These are phyloP conservation scores for Citrus sp. DNA, from an alignment of 345 rosid species.

Conservation along the genomic window DNA sequence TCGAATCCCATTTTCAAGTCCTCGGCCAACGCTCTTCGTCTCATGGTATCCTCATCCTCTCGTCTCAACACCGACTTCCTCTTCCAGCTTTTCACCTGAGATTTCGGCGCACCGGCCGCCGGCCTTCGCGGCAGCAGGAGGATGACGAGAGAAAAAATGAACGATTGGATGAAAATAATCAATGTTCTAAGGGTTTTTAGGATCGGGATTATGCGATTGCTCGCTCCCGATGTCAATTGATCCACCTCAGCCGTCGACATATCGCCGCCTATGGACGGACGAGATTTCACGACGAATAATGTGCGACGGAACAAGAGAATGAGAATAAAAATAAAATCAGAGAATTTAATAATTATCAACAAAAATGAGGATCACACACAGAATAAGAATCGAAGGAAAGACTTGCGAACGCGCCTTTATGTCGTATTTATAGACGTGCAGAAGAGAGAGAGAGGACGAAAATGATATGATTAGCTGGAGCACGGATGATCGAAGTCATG, in stretches of 20 bases:
- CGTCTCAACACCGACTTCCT: slow-evolving; percentile 49
- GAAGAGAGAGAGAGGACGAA: neutral
- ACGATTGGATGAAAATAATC: slow-evolving; percentile 44
- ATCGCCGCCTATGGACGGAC: slow-evolving; percentile 16
- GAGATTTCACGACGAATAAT: neutral
- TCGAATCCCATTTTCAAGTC: slow-evolving; percentile 45
- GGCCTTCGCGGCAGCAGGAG: slow-evolving; percentile 56
- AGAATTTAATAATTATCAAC: neutral
- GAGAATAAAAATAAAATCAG: neutral
- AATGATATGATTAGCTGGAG: neutral
- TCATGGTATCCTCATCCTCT: slow-evolving; percentile 89
- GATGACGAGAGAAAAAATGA: slow-evolving; percentile 53
- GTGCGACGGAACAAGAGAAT: neutral
- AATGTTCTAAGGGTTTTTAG: slow-evolving; percentile 44
- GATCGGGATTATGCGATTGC: slow-evolving; percentile 90
- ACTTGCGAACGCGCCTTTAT: fast-evolving
- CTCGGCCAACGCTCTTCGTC: slow-evolving; percentile 83
- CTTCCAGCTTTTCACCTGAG: slow-evolving; percentile 36
- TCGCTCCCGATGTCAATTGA: slow-evolving; percentile 91
- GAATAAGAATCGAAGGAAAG: neutral
- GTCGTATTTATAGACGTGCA: slow-evolving; percentile 16
- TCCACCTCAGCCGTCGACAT: slow-evolving; percentile 72
- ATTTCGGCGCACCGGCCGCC: slow-evolving; percentile 12
- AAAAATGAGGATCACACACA: neutral
- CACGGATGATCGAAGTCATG: neutral